Evolutionary conservation across 495 filamentous ascomycete genomes (phyloP).

Genomic region (Penicillium soppii): DNA sequence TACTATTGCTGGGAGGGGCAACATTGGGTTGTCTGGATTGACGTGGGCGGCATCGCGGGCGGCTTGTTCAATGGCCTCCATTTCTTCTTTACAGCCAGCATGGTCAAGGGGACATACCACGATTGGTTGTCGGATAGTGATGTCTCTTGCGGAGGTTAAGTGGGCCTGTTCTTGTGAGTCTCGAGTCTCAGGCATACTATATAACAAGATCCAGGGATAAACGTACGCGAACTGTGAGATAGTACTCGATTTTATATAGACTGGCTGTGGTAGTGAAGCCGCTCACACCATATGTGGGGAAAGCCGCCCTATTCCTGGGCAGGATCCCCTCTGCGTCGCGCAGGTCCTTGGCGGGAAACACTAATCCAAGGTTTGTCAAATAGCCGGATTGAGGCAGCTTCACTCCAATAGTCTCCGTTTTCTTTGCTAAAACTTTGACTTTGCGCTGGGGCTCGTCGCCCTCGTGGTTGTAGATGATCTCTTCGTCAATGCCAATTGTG

Average conservation of each 20-base stretch:
- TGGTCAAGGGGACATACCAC: conserved; percentile 96
- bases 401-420: conserved; percentile 75
- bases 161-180: conserved; percentile 62
- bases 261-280: conserved; percentile 93
- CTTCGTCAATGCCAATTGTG: conserved; percentile 91
- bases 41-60: conserved; percentile 88
- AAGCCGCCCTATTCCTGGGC: conserved; percentile 77
- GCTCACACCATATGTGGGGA: conserved; percentile 83
- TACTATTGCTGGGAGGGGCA: conserved; percentile 81
- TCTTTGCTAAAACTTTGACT: conserved; percentile 79
- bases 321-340: conserved; percentile 87
- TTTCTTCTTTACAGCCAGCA: conserved; percentile 93
- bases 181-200: neutral
- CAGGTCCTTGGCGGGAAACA: conserved; percentile 88
- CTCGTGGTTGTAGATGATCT: conserved; percentile 96
- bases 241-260: conserved; percentile 98
- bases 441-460: conserved; percentile 96
- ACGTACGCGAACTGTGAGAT: conserved; percentile 85
- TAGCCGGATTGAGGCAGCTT: conserved; percentile 87
- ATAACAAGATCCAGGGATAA: neutral
- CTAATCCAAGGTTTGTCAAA: conserved; percentile 83
- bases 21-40: conserved; percentile 82
- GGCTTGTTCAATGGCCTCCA: conserved; percentile 94
- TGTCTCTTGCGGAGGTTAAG: conserved; percentile 87
- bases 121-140: conserved; percentile 86